phyloP scores from a whole-genome alignment of 192 early-diverging fungal species.

The Coemansia sp. region DNA sequence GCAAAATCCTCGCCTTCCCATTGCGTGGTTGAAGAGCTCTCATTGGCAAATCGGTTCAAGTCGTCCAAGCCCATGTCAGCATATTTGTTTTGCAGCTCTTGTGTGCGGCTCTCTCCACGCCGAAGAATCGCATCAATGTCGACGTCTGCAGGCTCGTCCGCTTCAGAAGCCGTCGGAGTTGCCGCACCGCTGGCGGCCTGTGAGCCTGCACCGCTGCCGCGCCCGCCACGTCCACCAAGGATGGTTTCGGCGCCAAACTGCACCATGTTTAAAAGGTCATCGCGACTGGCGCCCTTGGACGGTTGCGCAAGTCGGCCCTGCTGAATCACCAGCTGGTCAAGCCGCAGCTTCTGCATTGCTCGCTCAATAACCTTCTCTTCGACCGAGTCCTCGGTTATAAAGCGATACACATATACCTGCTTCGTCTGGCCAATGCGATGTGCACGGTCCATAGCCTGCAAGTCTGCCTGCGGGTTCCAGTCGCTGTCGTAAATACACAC shows the following conservation, averaged over 20 bases:
- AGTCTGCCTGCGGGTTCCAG: slow-evolving; percentile 91
- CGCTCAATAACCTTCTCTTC: slow-evolving; percentile 97
- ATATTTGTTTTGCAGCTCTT: slow-evolving; percentile 86
- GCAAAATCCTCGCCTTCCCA: slow-evolving; percentile 98
- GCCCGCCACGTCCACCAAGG: slow-evolving; percentile 54
- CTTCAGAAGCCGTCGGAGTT: slow-evolving; percentile 45
- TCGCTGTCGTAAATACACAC: slow-evolving; percentile 97
- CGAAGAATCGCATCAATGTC: slow-evolving; percentile 83
- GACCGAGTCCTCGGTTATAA: slow-evolving; percentile 95
- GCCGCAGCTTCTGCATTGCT: slow-evolving; percentile 93
- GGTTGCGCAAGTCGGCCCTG: slow-evolving; percentile 80
- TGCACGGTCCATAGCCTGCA: slow-evolving; percentile 95
- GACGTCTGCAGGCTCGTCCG: slow-evolving; percentile 20
- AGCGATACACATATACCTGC: slow-evolving; percentile 94
- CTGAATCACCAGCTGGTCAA: slow-evolving; percentile 99
- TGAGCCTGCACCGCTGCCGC: slow-evolving; percentile 24
- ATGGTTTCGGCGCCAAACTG: slow-evolving; percentile 92
- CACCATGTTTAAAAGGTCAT: slow-evolving; percentile 86
- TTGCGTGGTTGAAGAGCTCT: slow-evolving; percentile 73
- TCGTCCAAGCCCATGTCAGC: slow-evolving; percentile 89
- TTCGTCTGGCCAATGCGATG: slow-evolving; percentile 99
- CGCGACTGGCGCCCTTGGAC: slow-evolving; percentile 58
- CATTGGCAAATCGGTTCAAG: slow-evolving; percentile 81
- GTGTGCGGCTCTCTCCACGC: slow-evolving; percentile 84
- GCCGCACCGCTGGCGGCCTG: slow-evolving; percentile 29